Evolutionary conservation across 345 rosid genomes (phyloP).

Genomic region (Noccaea caerulescens): DNA sequence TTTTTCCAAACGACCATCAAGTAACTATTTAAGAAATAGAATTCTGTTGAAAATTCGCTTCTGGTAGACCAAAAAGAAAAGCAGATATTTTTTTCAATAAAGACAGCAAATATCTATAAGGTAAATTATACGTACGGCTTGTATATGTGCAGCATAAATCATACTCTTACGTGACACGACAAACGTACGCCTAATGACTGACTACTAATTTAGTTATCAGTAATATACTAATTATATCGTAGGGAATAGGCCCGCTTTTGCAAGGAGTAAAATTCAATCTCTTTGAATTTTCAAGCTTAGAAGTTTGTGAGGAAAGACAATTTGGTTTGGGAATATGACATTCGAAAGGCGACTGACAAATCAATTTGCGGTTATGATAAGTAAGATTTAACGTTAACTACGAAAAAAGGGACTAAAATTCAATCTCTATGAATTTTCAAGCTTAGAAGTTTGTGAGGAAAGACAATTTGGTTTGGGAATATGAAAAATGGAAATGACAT

Average conservation of each 20-base stretch:
- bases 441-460: background rate
- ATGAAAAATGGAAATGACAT: background rate
- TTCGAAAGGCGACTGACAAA: conserved; percentile 6
- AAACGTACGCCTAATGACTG: background rate
- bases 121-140: no score
- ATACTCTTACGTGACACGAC: no score
- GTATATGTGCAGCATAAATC: no score
- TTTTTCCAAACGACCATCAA: no score
- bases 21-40: no score
- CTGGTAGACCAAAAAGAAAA: no score
- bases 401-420: background rate
- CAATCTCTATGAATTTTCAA: background rate
- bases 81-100: no score
- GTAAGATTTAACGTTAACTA: conserved; percentile 33
- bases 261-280: background rate
- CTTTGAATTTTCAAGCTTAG: background rate
- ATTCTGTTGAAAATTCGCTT: no score
- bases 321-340: conserved; percentile 1
- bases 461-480: background rate
- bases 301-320: background rate
- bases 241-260: background rate
- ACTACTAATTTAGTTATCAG: background rate
- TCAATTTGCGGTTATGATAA: conserved; percentile 23
- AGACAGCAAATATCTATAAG: no score
- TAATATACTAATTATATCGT: background rate